These are phyloP conservation scores for Solanum medicagineum DNA, from an alignment of 257 asterid species.

Conservation along the genomic window DNA sequence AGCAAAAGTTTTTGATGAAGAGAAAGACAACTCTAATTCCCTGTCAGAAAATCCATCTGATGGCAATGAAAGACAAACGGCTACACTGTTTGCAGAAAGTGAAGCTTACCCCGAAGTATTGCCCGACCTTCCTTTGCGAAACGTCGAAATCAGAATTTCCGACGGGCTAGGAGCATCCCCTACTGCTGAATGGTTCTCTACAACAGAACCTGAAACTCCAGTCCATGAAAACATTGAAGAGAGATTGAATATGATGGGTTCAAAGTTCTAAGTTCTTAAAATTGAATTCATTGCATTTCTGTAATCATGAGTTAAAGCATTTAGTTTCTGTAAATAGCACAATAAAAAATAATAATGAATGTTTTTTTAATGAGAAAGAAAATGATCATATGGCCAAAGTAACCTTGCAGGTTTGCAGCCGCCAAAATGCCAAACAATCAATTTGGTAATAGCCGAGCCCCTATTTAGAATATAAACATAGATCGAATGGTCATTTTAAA, in stretches of 20 bases:
- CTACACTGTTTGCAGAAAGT: not conserved
- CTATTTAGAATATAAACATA: too few species aligned
- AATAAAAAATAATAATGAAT: too few species aligned
- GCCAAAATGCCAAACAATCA: too few species aligned
- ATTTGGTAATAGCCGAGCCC: too few species aligned
- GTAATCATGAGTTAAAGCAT: not conserved
- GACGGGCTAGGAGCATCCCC: not conserved
- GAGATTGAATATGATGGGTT: not conserved
- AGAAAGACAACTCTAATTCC: not conserved
- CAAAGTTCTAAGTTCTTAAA: not conserved
- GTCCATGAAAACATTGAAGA: not conserved
- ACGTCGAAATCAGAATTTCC: conserved; percentile 1
- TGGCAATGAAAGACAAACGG: not conserved
- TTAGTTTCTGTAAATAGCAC: too few species aligned
- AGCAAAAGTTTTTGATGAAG: conserved; percentile 18
- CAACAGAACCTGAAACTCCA: conserved; percentile 16
- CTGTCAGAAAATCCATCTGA: not conserved
- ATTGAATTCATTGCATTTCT: not conserved
- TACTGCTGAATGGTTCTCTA: conserved; percentile 14
- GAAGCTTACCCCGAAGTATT: not conserved
- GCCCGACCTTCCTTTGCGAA: not conserved
- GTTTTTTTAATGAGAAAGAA: too few species aligned
- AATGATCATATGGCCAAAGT: too few species aligned
- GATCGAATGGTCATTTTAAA: too few species aligned
- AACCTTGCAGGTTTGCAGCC: too few species aligned